phyloP scores from a whole-genome alignment of 306 rosid genomes.

The Begonia fuchsioides region DNA sequence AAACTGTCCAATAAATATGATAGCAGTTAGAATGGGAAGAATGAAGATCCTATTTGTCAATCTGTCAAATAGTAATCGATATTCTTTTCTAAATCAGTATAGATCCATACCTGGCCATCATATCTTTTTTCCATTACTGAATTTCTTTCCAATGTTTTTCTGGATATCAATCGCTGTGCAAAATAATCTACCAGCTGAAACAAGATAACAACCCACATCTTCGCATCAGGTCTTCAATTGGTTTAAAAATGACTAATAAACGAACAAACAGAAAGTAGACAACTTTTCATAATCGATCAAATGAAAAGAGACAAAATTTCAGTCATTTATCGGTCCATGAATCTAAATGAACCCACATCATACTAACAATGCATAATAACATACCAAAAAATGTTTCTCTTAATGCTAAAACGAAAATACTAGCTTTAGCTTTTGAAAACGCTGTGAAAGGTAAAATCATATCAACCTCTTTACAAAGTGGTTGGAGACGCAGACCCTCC shows the following conservation, averaged over 20 bases:
- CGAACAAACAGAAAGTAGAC: too few species aligned
- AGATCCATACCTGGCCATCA: slow-evolving; percentile 43
- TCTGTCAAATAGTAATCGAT: too few species aligned
- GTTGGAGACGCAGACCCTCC: slow-evolving; percentile 54
- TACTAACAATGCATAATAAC: too few species aligned
- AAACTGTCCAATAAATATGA: slow-evolving; percentile 27
- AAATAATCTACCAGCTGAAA: slow-evolving; percentile 67
- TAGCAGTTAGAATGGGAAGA: slow-evolving; percentile 15
- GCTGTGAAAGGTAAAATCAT: slow-evolving; percentile 3
- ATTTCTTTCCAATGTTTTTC: slow-evolving; percentile 56
- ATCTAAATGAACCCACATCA: too few species aligned
- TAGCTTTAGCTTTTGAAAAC: too few species aligned
- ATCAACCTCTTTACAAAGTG: slow-evolving; percentile 73
- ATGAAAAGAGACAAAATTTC: too few species aligned
- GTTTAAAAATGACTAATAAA: too few species aligned
- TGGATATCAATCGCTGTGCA: slow-evolving; percentile 58
- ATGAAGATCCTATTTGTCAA: too few species aligned
- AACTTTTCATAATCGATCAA: too few species aligned
- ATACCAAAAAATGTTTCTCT: too few species aligned
- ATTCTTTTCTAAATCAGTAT: slow-evolving; percentile 5
- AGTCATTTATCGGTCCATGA: too few species aligned
- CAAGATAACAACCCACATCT: slow-evolving; percentile 4
- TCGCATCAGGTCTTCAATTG: neutral
- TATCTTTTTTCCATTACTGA: slow-evolving; percentile 49
- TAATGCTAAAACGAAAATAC: too few species aligned